Base-by-base conservation (phyloP, 441 rosid species). In the Populus trichocarpa region DNA sequence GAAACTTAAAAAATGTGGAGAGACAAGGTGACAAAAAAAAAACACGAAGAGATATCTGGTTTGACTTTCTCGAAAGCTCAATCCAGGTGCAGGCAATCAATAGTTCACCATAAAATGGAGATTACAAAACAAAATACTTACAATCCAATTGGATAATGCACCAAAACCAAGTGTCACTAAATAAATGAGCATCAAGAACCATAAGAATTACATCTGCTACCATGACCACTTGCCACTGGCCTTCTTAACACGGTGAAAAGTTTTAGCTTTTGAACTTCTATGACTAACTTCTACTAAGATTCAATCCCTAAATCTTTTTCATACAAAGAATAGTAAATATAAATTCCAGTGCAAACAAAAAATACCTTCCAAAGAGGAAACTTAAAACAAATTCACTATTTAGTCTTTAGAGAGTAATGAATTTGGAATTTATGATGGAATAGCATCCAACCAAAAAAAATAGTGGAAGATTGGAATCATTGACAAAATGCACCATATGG, bases 381-480 rank as follows among this genome's bases (percentile, higher is more conserved):
- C 46, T 40, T 40, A 73, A 73, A 30, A 2, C 22, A 20, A 9
- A 59, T n/a, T 8, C 11, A 22, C 53, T n/a, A n/a, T n/a, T 10
- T 67, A 57, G 22, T 79, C 75, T 69, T 74, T 30, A 3, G 5
- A 71, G 65, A 72, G 66, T 64, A 32, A 71, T 18, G 18, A 46
- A 77, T 25, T 1, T 53, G 25, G 50, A 40, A 32, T 38, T 46
- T 67, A 42, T 59, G 32, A 30, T 28, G 32, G 33, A 66, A 32
- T 16, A 65, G 69, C 64, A 71, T 14, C 59, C 72, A 36, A 65
- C 0, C 26, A 42, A 53, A 46, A 67, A 12, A 18, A 71, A n/a
- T 26, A 18, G 11, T 5, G 59, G 59, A 30, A 40, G 10, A 40
- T 23, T 28, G 33, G 64, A 68, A 40, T 40, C 50, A 64, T 20